A percentile compares a stretch with the other conserved stretches of the same genome.
Evolutionary conservation across 1,284 basidiomycete genomes (phyloP).

Genomic region (Caloboletus inedulis): DNA sequence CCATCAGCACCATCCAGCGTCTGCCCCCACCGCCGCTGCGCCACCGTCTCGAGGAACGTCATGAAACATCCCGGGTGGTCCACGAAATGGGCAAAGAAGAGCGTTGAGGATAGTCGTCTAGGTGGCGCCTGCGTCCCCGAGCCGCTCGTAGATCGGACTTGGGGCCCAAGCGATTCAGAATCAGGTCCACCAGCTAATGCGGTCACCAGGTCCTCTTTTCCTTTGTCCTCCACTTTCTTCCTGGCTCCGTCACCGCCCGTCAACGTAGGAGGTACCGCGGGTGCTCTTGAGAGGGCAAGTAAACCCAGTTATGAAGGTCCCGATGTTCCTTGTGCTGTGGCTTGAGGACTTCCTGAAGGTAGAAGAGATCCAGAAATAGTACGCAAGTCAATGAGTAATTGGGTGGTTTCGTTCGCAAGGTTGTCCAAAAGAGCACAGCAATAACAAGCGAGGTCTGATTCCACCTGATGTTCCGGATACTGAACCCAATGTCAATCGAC

Average conservation of each 20-base stretch:
- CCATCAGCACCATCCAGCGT: slow-evolving; percentile 45
- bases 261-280: slow-evolving; percentile 40
- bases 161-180: slow-evolving; percentile 9
- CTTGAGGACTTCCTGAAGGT: slow-evolving; percentile 18
- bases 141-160: slow-evolving; percentile 14
- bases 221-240: slow-evolving; percentile 21
- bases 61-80: slow-evolving; percentile 85
- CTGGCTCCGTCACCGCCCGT: slow-evolving; percentile 36
- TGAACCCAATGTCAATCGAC: not conserved
- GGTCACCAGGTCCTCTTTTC: slow-evolving; percentile 19
- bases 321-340: slow-evolving; percentile 27
- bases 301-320: slow-evolving; percentile 74
- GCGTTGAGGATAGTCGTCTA: slow-evolving; percentile 74
- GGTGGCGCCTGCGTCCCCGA: slow-evolving; percentile 29
- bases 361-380: slow-evolving; percentile 61
- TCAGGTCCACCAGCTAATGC: slow-evolving; percentile 15
- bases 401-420: slow-evolving; percentile 84
- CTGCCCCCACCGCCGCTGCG: slow-evolving; percentile 79
- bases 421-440: slow-evolving; percentile 80
- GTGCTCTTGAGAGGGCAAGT: slow-evolving; percentile 64
- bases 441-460: slow-evolving; percentile 81
- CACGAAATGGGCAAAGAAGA: slow-evolving; percentile 94
- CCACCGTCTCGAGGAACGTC: slow-evolving; percentile 87
- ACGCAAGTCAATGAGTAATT: slow-evolving; percentile 90
- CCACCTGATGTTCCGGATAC: slow-evolving; percentile 47